Percentiles rank a stretch among this genome's conserved stretches.
Conservation (phyloP, 2,329 filamentous ascomycete species). For the Magnaporthiopsis incrustans region DNA sequence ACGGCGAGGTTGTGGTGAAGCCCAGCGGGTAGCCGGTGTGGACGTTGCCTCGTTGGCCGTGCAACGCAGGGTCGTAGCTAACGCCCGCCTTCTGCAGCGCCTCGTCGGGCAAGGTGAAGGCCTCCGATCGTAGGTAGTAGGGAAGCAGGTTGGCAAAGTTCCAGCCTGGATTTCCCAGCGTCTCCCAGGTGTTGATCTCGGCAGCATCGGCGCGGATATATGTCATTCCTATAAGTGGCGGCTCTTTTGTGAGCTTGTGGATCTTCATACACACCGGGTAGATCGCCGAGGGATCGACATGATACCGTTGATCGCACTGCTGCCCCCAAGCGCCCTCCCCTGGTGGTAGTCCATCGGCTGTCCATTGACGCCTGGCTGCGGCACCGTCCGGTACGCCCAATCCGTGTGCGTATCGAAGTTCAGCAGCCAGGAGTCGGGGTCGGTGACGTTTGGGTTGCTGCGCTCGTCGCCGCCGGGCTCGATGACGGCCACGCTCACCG, state of each 20-base stretch:
- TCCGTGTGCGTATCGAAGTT: constrained; percentile 12
- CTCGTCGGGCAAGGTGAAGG: constrained; percentile 13
- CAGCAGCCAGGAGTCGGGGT: constrained; percentile 5
- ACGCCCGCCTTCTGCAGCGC: constrained; percentile 22
- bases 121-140: constrained; percentile 19
- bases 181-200: constrained; percentile 27
- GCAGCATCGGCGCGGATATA: constrained; percentile 22
- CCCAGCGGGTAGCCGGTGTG: constrained; percentile 27
- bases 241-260: not conserved
- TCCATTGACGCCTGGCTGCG: constrained; percentile 28
- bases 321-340: constrained; percentile 38
- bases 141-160: constrained; percentile 17
- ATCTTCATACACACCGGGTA: no score
- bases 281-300: no score
- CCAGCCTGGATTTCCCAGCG: constrained; percentile 22
- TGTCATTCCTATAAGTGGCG: constrained; percentile 15
- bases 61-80: constrained; percentile 23
- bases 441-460: constrained; percentile 14
- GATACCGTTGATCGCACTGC: constrained; percentile 10
- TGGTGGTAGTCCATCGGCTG: constrained; percentile 29
- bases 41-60: constrained; percentile 27
- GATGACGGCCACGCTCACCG: constrained; percentile 27
- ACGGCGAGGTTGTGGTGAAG: constrained; percentile 26
- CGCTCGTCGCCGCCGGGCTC: constrained; percentile 19
- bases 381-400: constrained; percentile 18